These are phyloP conservation scores for Tieghemostelium lacteum DNA, from an alignment of 78 protist genomes.

Conservation along the genomic window DNA sequence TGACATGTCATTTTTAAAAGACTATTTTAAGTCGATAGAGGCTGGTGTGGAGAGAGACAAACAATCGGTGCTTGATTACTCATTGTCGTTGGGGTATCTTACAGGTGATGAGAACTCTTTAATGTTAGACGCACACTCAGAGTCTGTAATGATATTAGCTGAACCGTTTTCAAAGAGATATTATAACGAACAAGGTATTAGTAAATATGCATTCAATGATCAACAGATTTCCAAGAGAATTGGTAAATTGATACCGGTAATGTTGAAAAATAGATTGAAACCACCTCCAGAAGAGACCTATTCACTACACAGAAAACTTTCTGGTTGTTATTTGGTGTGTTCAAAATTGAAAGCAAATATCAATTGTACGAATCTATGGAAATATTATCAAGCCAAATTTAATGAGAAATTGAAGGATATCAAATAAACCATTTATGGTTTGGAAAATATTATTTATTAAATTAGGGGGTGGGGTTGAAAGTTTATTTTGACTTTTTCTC, in stretches of 20 bases:
- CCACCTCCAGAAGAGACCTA: slow-evolving; percentile 91
- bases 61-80: slow-evolving; percentile 62
- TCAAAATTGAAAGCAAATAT: slow-evolving; percentile 81
- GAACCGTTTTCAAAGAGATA: slow-evolving; percentile 75
- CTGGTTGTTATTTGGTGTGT: slow-evolving; percentile 89
- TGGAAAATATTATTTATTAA: too few relatives aligned
- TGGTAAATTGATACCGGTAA: slow-evolving; percentile 73
- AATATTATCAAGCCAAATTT: slow-evolving; percentile 19
- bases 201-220: slow-evolving; percentile 57
- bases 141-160: slow-evolving; percentile 82
- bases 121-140: slow-evolving; percentile 90
- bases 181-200: slow-evolving; percentile 1
- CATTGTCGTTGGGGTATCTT: slow-evolving; percentile 86
- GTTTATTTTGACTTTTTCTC: too few relatives aligned
- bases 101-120: slow-evolving; percentile 90
- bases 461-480: too few relatives aligned
- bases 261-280: slow-evolving; percentile 88
- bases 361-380: slow-evolving; percentile 59
- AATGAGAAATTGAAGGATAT: too few relatives aligned
- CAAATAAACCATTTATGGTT: too few relatives aligned
- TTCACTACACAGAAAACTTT: slow-evolving; percentile 93
- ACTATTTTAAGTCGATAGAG: slow-evolving; percentile 86
- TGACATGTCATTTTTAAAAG: slow-evolving; percentile 56
- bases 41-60: slow-evolving; percentile 74
- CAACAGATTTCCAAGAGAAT: slow-evolving; percentile 78